These are phyloP conservation scores for Apiospora marii DNA, from an alignment of 2,329 filamentous ascomycete genomes.

Conservation along the genomic window DNA sequence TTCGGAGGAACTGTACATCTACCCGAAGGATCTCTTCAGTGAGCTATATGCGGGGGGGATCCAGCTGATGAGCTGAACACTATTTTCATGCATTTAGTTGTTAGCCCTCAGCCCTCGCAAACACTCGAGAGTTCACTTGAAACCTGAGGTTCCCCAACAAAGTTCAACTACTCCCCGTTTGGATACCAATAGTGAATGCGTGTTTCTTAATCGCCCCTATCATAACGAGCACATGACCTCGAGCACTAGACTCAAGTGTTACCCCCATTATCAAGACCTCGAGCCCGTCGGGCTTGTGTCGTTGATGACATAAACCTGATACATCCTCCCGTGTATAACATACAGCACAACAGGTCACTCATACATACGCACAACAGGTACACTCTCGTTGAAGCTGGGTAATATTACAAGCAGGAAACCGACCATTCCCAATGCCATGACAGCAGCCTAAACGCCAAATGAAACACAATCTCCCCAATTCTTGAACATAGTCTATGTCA, in stretches of 20 bases:
- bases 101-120: neutral
- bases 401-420: neutral
- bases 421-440: neutral
- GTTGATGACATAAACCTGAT: accelerated
- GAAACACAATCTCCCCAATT: neutral
- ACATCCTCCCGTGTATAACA: neutral
- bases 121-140: neutral
- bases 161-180: neutral
- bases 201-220: neutral
- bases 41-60: neutral
- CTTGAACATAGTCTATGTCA: neutral
- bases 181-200: neutral
- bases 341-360: neutral
- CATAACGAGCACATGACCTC: neutral
- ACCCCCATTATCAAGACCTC: neutral
- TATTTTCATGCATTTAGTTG: neutral
- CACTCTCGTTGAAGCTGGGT: too few relatives aligned
- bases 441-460: neutral
- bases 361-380: too few relatives aligned
- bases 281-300: neutral
- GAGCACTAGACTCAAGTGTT: neutral
- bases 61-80: neutral
- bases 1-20: too few relatives aligned
- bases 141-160: neutral
- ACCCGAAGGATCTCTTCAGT: neutral